These are phyloP conservation scores for Ailanthus altissimus DNA, from an alignment of 345 rosid genomes.

Conservation along the genomic window DNA sequence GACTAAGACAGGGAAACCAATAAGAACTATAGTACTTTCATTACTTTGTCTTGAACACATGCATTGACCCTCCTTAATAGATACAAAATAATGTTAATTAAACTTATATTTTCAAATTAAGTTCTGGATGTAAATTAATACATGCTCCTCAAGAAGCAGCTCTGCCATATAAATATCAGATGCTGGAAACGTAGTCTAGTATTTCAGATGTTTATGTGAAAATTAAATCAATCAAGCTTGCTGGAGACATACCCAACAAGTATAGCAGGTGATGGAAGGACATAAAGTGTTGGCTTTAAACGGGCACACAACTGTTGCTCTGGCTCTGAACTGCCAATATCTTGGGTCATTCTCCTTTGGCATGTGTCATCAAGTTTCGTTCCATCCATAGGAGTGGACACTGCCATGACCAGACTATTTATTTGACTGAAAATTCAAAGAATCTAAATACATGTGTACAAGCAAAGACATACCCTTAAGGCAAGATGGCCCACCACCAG, in stretches of 20 bases:
- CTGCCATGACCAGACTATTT: constrained; percentile 29
- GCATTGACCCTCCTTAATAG: neutral
- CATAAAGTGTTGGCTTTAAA: constrained; percentile 72
- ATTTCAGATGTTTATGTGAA: constrained; percentile 1
- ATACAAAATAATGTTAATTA: neutral
- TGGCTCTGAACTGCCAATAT: constrained; percentile 61
- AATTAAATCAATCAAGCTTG: neutral
- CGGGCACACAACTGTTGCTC: constrained; percentile 49
- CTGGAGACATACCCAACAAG: constrained; percentile 79
- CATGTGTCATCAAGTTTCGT: constrained; percentile 64
- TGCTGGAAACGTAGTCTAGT: neutral
- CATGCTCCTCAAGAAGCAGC: constrained; percentile 2
- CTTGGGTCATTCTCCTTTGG: constrained; percentile 72
- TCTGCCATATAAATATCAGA: neutral
- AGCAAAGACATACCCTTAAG: constrained; percentile 45
- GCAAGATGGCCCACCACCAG: constrained; percentile 56
- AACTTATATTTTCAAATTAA: neutral
- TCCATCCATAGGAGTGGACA: constrained; percentile 54
- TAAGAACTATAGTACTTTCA: neutral
- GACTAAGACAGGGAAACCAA: neutral
- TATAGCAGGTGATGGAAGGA: constrained; percentile 89
- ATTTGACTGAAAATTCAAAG: constrained; percentile 10
- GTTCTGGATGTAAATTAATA: neutral
- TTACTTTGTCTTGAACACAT: neutral
- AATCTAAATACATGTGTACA: constrained; percentile 3